These are phyloP conservation scores for Litchi chinensis DNA, from an alignment of 345 rosid genomes.

Conservation along the genomic window DNA sequence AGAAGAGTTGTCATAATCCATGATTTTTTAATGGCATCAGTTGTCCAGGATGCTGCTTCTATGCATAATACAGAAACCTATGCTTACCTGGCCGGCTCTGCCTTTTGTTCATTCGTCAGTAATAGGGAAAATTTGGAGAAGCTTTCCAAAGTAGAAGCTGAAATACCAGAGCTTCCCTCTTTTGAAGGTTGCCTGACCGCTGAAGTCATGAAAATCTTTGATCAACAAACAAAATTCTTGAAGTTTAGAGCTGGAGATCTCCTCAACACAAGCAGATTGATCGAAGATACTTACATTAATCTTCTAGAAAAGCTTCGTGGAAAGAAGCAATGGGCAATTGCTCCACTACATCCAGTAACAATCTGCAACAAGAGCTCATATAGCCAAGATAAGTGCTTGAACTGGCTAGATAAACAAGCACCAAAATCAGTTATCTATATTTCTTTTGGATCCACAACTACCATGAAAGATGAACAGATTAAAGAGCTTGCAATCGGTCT, in stretches of 20 bases:
- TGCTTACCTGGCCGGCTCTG: slow-evolving; percentile 16
- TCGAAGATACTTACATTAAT: slow-evolving; percentile 20
- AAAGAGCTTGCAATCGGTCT: slow-evolving; percentile 26
- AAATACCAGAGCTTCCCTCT: slow-evolving; percentile 6
- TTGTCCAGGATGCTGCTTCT: slow-evolving; percentile 18
- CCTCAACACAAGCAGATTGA: slow-evolving; percentile 21
- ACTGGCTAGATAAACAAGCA: slow-evolving; percentile 29
- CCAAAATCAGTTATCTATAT: slow-evolving; percentile 25
- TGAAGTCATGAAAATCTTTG: slow-evolving; percentile 14
- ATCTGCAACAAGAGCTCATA: neutral
- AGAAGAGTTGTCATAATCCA: slow-evolving; percentile 19
- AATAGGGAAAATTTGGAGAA: neutral
- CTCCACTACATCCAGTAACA: slow-evolving; percentile 23
- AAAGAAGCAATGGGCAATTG: slow-evolving; percentile 25
- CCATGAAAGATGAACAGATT: slow-evolving; percentile 26
- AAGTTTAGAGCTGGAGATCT: slow-evolving; percentile 11
- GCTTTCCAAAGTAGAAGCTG: slow-evolving; percentile 5
- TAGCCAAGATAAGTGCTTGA: slow-evolving; percentile 13
- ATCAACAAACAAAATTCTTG: slow-evolving; percentile 6
- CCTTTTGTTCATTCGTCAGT: slow-evolving; percentile 22
- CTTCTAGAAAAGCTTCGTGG: neutral
- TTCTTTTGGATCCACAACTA: slow-evolving; percentile 33
- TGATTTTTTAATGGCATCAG: slow-evolving; percentile 23
- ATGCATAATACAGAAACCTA: slow-evolving; percentile 19
- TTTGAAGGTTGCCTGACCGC: slow-evolving; percentile 19